Evolutionary conservation across 805 yeast genomes (phyloP), one percentile per base, ranked within the genome.

Genomic region (Candida pseudofarinosa): DNA sequence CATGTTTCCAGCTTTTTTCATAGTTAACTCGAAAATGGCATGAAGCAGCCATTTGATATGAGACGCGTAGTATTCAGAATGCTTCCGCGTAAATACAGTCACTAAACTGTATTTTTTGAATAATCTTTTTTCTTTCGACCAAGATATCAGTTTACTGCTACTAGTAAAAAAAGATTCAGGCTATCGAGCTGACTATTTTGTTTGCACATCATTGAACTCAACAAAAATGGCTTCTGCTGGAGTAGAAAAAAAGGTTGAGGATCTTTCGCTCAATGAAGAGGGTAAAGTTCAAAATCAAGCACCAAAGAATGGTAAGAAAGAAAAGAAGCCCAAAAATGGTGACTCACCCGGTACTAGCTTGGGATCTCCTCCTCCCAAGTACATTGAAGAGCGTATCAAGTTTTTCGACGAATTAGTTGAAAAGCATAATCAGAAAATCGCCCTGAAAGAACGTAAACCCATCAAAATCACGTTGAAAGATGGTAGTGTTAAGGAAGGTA

Each of bases 401-500:
- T 62, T 90, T 49, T 93, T 90, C 59, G 95, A 88, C 45, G 76
- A 83, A 62, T 74, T 93, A 52, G 85, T 85, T 71, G 80, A 79
- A 43, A 79, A 83, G 68, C 80, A 85, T 62, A 89, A 88, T 56
- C 90, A 79, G 4, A 80, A 77, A 49, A 68, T 83, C 40, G 86
- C 89, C 16, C 64, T 77, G 18, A 75, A 77, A 71, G 79, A 71
- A 47, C 67, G 79, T 48, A 47, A 41, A 19, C 76, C 88, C 37
- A 82, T 93, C 63, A 78, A 77, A 52, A 77, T 93, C 62, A 85
- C 95, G 41, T 74, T 91, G 65, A 87, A 85, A 61, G 97, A 91
- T 55, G 98, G 97, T 40, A 65, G 86, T 31, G 67, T 77, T 44
- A 83, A 85, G 63, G 83, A 77, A 53, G 99, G 88, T 48, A 77